Base-by-base conservation (phyloP, 192 early-diverging fungal genomes). In the Coemansia sp. region DNA sequence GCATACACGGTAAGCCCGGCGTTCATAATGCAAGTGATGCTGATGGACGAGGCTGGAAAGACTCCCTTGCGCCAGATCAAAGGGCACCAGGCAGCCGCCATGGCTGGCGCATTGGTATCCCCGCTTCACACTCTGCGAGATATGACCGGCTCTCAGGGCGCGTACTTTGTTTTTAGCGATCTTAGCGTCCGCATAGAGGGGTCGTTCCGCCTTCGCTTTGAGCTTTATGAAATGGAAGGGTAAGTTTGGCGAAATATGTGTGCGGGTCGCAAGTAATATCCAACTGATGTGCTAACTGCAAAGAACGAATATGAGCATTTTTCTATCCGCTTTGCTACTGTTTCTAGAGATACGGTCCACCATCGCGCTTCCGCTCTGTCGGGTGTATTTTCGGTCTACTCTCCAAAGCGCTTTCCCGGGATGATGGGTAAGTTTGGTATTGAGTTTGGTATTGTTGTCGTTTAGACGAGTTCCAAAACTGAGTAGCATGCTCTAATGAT, bases 81-180 rank as follows among this genome's bases (percentile, higher is more conserved):
- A 45, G 94, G 94, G 62, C 92, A 91, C 37, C 91, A 91, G 64
- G 94, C 91, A 38, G 46, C 71, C 0, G 76, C 77, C 29, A 94
- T 93, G 23, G 92, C 94, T 7, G 96, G 96, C 10, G 92, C 94
- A 11, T 91, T 94, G 48, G 94, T 98, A 12, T 96, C 94, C 0
- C 95, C 94, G 7, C 76, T 96, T 23, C 93, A 95, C 69, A 88
- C 91, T 2, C 83, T 98, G 59, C 92, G 93, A 55, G 96, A 96
- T 69, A 85, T 88, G n/a, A 91, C 92, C 63, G 87, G 88, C 65
- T 45, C 36, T 11, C 92, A 93, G 69, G 94, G 94, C 15, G 94
- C 92, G 0, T 96, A 94, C 75, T 98, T 98, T 88, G 95, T 98
- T 23, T 98, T 96, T 75, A 93, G 94, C 48, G 96, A 98, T 67